Evolutionary conservation across 495 filamentous ascomycete genomes (phyloP), one percentile per base, ranked within the genome.

Genomic region (Cladorrhinum samala): DNA sequence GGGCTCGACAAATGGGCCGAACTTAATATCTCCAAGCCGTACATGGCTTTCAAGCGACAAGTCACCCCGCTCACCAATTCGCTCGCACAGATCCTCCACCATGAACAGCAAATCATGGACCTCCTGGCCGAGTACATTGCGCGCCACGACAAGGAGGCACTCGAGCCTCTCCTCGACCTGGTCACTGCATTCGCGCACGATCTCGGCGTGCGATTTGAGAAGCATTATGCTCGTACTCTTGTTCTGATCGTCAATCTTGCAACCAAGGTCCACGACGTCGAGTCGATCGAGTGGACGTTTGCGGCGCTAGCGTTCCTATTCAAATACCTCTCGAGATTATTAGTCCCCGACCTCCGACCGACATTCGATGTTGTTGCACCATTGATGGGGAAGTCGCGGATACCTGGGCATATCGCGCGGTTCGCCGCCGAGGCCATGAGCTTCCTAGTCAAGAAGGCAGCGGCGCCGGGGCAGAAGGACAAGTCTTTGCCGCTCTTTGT

Each of bases 281-380:
- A 92, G 57, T 88, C 89, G 14, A 85, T 94, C 33, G 91, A 99
- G 72, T 97, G 93, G 94, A 91, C 89, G 51, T 97, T 99, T 66
- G 89, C 82, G 42, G 91, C 89, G 60, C 77, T 99, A 13, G 89
- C 93, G 55, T 96, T 94, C 80, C 80, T 96, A 16, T 94, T 97
- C 79, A 99, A 97, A 64, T 97, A 95, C 60, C 80, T 99, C 17
- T 92, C 90, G 2, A 81, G 87, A 41, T 76, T 96, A 7, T 64
- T 99, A 19, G 86, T 89, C 0, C 85, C 89, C 3, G 88, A 99
- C 63, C 71, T 97, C 48, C 77, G 89, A 57, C 88, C 92, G 21
- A 79, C 94, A 6, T 89, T 88, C 62, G 78, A 87, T 57, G 81
- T 89, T 36, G 83, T 97, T 73, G 81, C 88, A 9, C 87, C 91